Base-by-base conservation (phyloP, 2,329 filamentous ascomycete genomes). In the Aureobasidium sp. region DNA sequence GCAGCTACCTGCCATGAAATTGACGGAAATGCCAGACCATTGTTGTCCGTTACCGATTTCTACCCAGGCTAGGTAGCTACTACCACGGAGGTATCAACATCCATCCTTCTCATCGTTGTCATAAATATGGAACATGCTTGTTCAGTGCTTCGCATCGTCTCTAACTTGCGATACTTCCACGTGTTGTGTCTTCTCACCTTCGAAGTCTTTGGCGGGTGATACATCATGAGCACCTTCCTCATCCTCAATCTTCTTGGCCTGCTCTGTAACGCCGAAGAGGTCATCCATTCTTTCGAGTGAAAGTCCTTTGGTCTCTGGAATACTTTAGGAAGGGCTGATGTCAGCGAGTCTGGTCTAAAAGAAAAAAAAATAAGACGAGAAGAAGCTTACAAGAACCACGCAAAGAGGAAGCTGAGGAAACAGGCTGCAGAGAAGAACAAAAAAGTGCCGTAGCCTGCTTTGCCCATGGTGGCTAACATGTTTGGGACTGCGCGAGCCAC, bases 291-390 rank as follows among this genome's bases (percentile, higher is more conserved):
- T 63, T 62, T 72, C 70, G 37, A 71, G 63, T 11, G 66, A 65
- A 7, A 71, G 44, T 17, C 87, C 87, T 77, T 89, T 89, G 12
- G 87, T 90, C 75, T 90, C 87, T 0, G 87, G 87, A n/a, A 88
- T 80, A 64, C 52, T 56, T 22, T 7, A 14, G 29, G 85, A 80
- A 17, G 17, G 25, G 31, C 31, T 15, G 4, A 12, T n/a, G 36
- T 53, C 8, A 36, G 49, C 22, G n/a, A n/a, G n/a, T n/a, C n/a
- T n/a, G n/a, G n/a, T n/a, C n/a, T n/a, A n/a, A n/a, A n/a, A n/a
- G n/a, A n/a, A n/a, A n/a, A n/a, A n/a, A n/a, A n/a, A n/a, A n/a
- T n/a, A n/a, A n/a, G n/a, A n/a, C n/a, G n/a, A n/a, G n/a, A n/a
- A n/a, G 65, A 34, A 22, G 20, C 52, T 56, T 56, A 56, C 52